phyloP scores from a whole-genome alignment of 257 asterid species.

The Solanum chmielewskii region DNA sequence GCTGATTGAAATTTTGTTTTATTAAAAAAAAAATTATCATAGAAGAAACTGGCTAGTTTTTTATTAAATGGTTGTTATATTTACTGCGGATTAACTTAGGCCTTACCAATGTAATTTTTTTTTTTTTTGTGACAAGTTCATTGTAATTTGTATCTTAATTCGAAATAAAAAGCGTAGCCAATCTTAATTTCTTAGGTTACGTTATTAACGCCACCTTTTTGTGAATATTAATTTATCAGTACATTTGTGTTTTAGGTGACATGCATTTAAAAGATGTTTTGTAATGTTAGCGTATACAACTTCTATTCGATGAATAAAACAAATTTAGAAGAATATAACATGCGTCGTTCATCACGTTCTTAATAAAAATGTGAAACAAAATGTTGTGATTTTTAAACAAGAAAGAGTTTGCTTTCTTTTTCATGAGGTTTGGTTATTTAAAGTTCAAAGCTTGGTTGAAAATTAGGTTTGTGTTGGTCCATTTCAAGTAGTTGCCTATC shows the following conservation, averaged over 20 bases:
- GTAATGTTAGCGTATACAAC: neutral
- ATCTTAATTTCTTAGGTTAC: neutral
- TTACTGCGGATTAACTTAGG: neutral
- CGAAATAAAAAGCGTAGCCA: neutral
- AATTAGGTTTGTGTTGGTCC: neutral
- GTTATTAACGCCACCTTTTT: neutral
- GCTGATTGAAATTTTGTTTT: neutral
- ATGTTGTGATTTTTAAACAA: neutral
- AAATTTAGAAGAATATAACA: neutral
- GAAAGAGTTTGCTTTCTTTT: neutral
- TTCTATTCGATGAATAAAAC: neutral
- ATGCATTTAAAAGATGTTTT: neutral
- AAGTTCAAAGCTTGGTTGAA: neutral
- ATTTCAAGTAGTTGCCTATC: neutral
- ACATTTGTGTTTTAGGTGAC: neutral
- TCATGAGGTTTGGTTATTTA: constrained; percentile 10
- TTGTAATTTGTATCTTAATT: neutral
- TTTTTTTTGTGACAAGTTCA: neutral
- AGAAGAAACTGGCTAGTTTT: neutral
- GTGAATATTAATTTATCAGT: neutral
- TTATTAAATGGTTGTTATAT: neutral
- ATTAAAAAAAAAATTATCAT: no score
- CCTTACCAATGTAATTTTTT: neutral
- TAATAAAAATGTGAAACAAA: neutral
- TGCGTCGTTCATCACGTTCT: neutral